These are phyloP conservation scores for Jaapia argillacea DNA, from an alignment of 768 basidiomycete genomes.

Conservation along the genomic window DNA sequence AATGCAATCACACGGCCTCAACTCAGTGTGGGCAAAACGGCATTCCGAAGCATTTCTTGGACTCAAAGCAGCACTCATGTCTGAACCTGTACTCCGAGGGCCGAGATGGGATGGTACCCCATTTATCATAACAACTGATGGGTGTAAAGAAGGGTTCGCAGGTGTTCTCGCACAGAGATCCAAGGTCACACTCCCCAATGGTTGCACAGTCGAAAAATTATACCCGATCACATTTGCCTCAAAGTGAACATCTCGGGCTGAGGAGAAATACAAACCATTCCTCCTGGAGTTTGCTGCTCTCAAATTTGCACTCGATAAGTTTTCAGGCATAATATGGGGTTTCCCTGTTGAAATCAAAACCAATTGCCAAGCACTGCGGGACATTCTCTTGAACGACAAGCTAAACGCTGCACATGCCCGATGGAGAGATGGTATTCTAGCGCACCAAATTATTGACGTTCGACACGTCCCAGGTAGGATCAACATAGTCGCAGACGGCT, in stretches of 20 bases:
- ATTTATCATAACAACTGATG: conserved; percentile 27
- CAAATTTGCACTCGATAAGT: conserved; percentile 18
- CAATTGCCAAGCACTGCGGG: conserved; percentile 23
- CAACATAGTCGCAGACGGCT: no score
- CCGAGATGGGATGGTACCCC: conserved; percentile 24
- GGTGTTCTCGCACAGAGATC: conserved; percentile 19
- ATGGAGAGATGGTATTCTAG: conserved; percentile 24
- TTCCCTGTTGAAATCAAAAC: no score
- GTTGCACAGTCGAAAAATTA: conserved; percentile 8
- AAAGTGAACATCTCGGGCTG: no score
- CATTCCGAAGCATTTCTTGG: no score
- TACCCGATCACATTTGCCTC: no score
- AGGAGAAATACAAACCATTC: no score
- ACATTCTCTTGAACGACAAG: conserved; percentile 18
- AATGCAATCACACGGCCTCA: no score
- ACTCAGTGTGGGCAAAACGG: no score
- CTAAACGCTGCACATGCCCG: conserved; percentile 20
- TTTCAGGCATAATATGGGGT: no score
- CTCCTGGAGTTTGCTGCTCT: conserved; percentile 26
- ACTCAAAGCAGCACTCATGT: no score
- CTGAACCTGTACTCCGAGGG: conserved; percentile 19
- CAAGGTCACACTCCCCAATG: conserved; percentile 9
- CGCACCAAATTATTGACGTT: conserved; percentile 14
- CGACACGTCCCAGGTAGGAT: no score
- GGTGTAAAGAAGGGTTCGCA: conserved; percentile 22